Evolutionary conservation across 345 rosid genomes (phyloP).

Genomic region (Populus simonii): DNA sequence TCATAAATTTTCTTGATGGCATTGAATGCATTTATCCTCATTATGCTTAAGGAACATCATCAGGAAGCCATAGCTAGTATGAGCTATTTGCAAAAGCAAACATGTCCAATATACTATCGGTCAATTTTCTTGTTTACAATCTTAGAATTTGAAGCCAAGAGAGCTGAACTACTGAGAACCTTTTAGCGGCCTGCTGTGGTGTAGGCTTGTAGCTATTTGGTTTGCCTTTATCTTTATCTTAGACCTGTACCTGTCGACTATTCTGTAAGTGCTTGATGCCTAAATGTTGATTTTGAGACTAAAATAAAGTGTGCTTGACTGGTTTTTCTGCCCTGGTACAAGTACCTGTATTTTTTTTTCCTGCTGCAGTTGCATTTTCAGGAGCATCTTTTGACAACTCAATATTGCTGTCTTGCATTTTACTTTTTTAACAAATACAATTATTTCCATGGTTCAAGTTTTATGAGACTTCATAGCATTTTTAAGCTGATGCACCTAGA

Average conservation of each 20-base stretch:
- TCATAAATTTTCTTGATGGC: not conserved
- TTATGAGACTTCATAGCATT: not conserved
- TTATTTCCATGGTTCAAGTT: not conserved
- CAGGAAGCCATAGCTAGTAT: not conserved
- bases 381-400: not conserved
- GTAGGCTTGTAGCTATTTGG: not conserved
- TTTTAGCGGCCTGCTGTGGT: not conserved
- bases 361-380: not conserved
- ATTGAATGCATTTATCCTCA: not conserved
- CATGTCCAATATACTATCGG: not conserved
- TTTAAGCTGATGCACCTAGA: not conserved
- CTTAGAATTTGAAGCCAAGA: no score
- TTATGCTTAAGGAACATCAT: not conserved
- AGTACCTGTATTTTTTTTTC: not conserved
- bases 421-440: not conserved
- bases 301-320: not conserved
- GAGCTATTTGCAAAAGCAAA: not conserved
- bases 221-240: not conserved
- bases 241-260: not conserved
- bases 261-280: not conserved
- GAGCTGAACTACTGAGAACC: not conserved
- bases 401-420: not conserved
- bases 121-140: not conserved
- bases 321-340: not conserved
- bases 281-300: no score